phyloP scores from a whole-genome alignment of 2,329 filamentous ascomycete species.

The Colletotrichum sp. region DNA sequence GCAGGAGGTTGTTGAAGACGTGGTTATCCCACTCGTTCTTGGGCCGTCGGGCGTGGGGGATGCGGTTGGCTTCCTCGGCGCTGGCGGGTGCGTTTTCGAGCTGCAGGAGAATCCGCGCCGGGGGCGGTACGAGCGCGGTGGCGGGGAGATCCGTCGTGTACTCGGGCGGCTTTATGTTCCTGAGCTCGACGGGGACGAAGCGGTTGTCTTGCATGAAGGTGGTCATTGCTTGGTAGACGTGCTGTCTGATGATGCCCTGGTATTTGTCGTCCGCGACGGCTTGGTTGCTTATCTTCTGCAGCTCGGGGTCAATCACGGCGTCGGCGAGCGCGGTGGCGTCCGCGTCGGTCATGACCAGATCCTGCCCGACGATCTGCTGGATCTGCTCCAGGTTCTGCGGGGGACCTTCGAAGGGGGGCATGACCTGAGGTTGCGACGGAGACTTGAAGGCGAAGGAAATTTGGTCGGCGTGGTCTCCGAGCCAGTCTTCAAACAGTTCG shows the following conservation, averaged over 20 bases:
- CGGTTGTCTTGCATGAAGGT: not conserved
- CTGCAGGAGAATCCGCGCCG: not conserved
- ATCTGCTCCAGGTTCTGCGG: not conserved
- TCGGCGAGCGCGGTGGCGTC: not conserved
- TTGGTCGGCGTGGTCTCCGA: not conserved
- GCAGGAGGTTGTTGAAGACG: not conserved
- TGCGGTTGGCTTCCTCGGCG: not conserved
- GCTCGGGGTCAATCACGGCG: not conserved
- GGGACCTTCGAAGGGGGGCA: not conserved
- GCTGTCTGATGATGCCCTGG: not conserved
- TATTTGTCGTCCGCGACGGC: not conserved
- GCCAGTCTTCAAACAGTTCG: not conserved
- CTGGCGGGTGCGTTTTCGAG: not conserved
- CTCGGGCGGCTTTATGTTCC: not conserved
- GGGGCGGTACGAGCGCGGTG: not conserved
- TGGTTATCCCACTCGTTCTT: not conserved
- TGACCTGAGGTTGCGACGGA: not conserved
- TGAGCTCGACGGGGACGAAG: slow-evolving; percentile 14
- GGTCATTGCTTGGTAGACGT: not conserved
- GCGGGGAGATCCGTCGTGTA: not conserved
- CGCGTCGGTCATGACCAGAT: not conserved
- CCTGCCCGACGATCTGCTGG: not conserved
- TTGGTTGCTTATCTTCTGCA: not conserved
- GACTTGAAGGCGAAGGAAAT: not conserved
- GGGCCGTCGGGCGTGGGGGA: not conserved